Evolutionary conservation across 192 early-diverging fungal genomes (phyloP), one percentile per base, ranked within the genome.

Genomic region (Coemansia sp.): DNA sequence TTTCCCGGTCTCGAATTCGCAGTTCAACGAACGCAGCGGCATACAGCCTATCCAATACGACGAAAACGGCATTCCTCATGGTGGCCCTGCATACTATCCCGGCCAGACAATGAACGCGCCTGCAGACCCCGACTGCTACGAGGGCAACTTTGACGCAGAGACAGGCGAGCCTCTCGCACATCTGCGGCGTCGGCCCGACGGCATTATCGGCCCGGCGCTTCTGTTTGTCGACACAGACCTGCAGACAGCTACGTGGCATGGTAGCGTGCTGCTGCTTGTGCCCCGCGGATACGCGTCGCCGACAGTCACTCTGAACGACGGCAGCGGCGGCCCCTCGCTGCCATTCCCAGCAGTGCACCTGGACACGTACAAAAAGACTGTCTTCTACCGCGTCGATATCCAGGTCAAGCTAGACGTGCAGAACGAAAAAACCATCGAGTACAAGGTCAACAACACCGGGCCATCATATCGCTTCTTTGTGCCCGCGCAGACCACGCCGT

Each of bases 381-480:
- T 72, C 60, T 91, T 91, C 68, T 91, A 86, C 80, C 80, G 88
- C 7, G 87, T 87, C 56, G 71, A 83, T 33, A 75, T 91, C 25
- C 63, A 63, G 20, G 74, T 91, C 3, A 77, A 70, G 28, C 71
- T 89, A 49, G 73, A 77, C 7, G 67, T 71, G 10, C 51, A 82
- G 25, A 17, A 38, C 12, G 78, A 81, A 61, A 78, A 81, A 57
- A 49, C 49, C 16, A 66, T 85, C 7, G 61, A 68, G 65, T 85
- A 85, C 62, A 55, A 67, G 36, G 51, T 85, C 31, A 81, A 82
- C 71, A 71, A 85, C 72, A 59, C 60, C 31, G 71, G 83, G 4
- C 68, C 84, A 2, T 60, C 71, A 40, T 81, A 87, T 66, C 56
- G 42, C 62, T 83, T 88, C 82, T 63, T 73, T 70, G 65, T 85